These are phyloP conservation scores for Solanum bulbocastanum DNA, from an alignment of 257 asterid species.

Conservation along the genomic window DNA sequence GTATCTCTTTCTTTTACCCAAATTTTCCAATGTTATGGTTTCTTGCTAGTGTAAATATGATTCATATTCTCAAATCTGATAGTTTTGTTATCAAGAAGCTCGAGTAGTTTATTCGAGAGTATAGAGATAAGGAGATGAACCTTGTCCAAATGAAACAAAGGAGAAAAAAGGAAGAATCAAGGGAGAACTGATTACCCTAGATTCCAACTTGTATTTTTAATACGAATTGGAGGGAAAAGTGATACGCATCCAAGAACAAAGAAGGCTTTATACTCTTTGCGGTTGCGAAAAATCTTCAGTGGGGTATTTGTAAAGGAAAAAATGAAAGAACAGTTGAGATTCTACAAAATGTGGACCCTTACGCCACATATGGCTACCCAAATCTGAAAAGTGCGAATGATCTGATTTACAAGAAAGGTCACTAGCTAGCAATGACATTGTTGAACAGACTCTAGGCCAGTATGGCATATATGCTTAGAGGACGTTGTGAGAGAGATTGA, in stretches of 20 bases:
- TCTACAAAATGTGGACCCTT: no score
- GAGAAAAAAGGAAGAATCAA: slow-evolving; percentile 31
- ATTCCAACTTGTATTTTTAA: slow-evolving; percentile 49
- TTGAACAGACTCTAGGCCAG: slow-evolving; percentile 10
- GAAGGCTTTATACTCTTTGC: slow-evolving; percentile 49
- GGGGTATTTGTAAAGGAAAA: no score
- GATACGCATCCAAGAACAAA: slow-evolving; percentile 68
- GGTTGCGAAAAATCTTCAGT: slow-evolving; percentile 32
- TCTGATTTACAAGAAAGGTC: no score
- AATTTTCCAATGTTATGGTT: no score
- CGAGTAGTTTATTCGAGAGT: background rate
- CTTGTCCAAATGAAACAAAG: slow-evolving; percentile 68
- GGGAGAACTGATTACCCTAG: slow-evolving; percentile 6
- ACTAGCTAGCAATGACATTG: slow-evolving; percentile 41
- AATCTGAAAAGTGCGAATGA: no score
- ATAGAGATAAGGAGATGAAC: slow-evolving; percentile 51
- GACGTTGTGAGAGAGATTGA: no score
- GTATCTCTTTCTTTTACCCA: no score
- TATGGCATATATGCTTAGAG: no score
- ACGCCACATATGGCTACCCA: no score
- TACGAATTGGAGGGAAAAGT: slow-evolving; percentile 82
- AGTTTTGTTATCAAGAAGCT: background rate
- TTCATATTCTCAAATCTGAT: background rate
- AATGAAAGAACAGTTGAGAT: no score
- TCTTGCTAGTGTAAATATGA: no score